phyloP scores from a whole-genome alignment of 1,139 yeast genomes.

The Oligophagozyma castellii region DNA sequence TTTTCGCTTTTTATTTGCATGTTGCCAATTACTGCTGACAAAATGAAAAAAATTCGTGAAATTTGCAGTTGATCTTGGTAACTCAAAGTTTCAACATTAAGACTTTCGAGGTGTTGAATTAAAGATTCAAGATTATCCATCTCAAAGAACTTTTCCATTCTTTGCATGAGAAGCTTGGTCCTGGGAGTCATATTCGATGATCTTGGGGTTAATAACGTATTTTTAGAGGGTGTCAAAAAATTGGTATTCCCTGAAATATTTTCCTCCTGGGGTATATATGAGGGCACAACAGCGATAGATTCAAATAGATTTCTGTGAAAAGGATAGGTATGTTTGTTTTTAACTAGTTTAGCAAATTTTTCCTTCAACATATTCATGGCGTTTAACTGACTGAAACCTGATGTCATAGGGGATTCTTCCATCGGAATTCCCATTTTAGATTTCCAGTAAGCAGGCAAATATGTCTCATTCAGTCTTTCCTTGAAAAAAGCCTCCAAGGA shows the following conservation, averaged over 20 bases:
- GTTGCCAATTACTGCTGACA: too few species aligned
- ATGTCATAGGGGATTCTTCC: constrained; percentile 13
- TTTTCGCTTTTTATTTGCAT: too few species aligned
- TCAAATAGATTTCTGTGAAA: constrained; percentile 35
- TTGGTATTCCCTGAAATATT: background rate
- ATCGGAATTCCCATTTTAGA: constrained; percentile 15
- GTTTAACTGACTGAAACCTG: constrained; percentile 18
- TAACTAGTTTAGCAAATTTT: constrained; percentile 18
- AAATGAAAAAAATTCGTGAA: background rate
- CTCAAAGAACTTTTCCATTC: constrained; percentile 16
- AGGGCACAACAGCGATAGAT: constrained; percentile 25
- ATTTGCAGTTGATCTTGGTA: background rate
- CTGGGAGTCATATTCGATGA: constrained; percentile 24
- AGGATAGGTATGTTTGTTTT: constrained; percentile 33
- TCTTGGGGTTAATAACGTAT: constrained; percentile 11
- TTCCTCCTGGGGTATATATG: background rate
- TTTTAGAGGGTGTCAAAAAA: background rate
- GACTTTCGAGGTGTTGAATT: constrained; percentile 7
- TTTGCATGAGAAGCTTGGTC: constrained; percentile 13
- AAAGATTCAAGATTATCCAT: constrained; percentile 10
- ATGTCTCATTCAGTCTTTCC: constrained; percentile 12
- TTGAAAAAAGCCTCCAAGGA: constrained; percentile 18
- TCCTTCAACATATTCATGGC: constrained; percentile 18
- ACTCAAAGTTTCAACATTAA: constrained; percentile 7
- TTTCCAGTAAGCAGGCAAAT: constrained; percentile 19